Evolutionary conservation across 225 moss, liverwort and hornwort species (phyloP).

Genomic region (Sphagnum contortum): DNA sequence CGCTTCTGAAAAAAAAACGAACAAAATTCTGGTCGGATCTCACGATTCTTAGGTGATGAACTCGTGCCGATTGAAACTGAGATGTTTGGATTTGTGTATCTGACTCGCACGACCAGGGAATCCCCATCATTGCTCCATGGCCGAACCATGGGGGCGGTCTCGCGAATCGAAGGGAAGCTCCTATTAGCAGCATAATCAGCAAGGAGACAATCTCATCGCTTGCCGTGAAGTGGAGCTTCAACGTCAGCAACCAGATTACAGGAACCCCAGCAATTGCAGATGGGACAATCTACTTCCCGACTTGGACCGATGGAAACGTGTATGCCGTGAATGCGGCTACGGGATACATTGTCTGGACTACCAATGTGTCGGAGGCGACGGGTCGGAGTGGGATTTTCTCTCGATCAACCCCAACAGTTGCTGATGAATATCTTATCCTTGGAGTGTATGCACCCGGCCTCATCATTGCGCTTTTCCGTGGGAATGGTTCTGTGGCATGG

Average conservation of each 20-base stretch:
- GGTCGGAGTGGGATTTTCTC: not conserved
- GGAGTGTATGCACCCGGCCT: constrained; percentile 10
- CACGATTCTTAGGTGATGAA: too few species aligned
- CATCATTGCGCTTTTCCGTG: constrained; percentile 7
- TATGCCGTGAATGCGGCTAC: constrained; percentile 10
- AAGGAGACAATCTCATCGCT: not conserved
- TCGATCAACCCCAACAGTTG: constrained; percentile 8
- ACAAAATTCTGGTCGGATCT: too few species aligned
- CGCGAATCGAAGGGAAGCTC: constrained; percentile 10
- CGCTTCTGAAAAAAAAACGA: too few species aligned
- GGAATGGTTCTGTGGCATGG: constrained; percentile 8
- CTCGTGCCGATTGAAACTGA: too few species aligned
- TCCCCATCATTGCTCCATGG: constrained; percentile 2
- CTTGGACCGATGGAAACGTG: constrained; percentile 12
- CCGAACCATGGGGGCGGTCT: constrained; percentile 16
- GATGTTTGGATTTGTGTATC: too few species aligned
- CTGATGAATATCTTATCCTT: constrained; percentile 5
- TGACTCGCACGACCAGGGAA: too few species aligned
- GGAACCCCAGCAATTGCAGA: constrained; percentile 20
- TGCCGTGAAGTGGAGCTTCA: constrained; percentile 9
- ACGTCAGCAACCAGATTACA: constrained; percentile 9
- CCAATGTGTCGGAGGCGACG: constrained; percentile 1
- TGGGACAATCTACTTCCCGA: constrained; percentile 14
- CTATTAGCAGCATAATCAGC: constrained; percentile 7
- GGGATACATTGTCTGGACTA: constrained; percentile 7